Evolutionary conservation across 805 yeast genomes (phyloP).

Genomic region (Clavispora asparagi): DNA sequence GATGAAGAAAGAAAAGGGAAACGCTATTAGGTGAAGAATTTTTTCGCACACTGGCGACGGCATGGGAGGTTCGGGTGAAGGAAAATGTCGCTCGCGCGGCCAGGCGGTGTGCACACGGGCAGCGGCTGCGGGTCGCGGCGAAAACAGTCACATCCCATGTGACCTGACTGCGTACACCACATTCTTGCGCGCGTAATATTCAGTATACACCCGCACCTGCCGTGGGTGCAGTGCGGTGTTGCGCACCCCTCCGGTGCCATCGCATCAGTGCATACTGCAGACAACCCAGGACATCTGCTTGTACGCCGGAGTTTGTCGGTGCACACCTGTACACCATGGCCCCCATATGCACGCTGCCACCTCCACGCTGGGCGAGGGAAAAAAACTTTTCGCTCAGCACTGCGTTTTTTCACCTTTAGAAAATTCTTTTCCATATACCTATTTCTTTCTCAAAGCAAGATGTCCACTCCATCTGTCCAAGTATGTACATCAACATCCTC

Average conservation of each 20-base stretch:
- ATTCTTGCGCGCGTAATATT: slow-evolving; percentile 2
- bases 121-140: not conserved
- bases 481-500: slow-evolving; percentile 45
- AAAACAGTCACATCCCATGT: slow-evolving; percentile 12
- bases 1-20: slow-evolving; percentile 10
- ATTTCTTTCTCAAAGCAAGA: slow-evolving; percentile 36
- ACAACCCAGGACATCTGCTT: not conserved
- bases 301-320: not conserved
- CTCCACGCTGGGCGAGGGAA: slow-evolving; percentile 1
- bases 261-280: not conserved
- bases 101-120: not conserved
- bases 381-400: slow-evolving; percentile 12
- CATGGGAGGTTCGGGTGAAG: slow-evolving; percentile 3
- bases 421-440: slow-evolving; percentile 31
- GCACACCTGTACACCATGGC: slow-evolving; percentile 7
- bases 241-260: not conserved
- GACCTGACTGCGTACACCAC: slow-evolving; percentile 1
- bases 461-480: slow-evolving; percentile 86
- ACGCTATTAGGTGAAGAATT: slow-evolving; percentile 1
- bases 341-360: slow-evolving; percentile 2
- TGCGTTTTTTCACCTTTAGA: slow-evolving; percentile 9
- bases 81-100: not conserved
- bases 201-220: not conserved
- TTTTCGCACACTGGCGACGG: slow-evolving; percentile 4
- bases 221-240: not conserved